Evolutionary conservation across 148 eudicot genomes (phyloP).

Genomic region (Chenopodium quinoa): DNA sequence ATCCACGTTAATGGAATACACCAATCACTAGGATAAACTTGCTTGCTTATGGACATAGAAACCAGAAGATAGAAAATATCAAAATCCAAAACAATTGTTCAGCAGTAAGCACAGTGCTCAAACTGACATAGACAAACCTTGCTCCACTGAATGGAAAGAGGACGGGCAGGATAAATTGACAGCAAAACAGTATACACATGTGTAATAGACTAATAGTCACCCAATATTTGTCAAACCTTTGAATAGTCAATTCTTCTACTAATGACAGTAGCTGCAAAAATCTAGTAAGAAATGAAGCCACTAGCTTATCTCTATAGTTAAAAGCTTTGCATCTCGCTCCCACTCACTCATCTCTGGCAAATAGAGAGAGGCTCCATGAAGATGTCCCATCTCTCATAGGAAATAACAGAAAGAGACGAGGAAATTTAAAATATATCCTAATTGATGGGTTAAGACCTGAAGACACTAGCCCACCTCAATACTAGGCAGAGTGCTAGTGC

Average conservation of each 20-base stretch:
- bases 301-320: too few species aligned
- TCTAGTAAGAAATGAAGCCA: too few species aligned
- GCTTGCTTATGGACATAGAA: too few species aligned
- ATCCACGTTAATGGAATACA: constrained; percentile 2
- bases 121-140: constrained; percentile 43
- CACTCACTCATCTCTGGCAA: neutral
- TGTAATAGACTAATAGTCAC: neutral
- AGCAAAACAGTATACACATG: neutral
- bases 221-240: neutral
- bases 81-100: neutral
- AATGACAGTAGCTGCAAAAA: too few species aligned
- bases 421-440: neutral
- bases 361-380: neutral
- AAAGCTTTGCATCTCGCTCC: neutral
- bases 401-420: neutral
- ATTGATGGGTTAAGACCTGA: neutral
- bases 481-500: neutral
- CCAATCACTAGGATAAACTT: neutral
- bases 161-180: neutral
- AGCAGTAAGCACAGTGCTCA: neutral
- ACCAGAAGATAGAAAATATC: too few species aligned
- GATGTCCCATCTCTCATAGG: neutral
- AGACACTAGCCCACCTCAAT: neutral
- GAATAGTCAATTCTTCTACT: too few species aligned
- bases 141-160: constrained; percentile 25